Evolutionary conservation across 257 asterid genomes (phyloP).

Genomic region (Salvia miltiorrhiza): DNA sequence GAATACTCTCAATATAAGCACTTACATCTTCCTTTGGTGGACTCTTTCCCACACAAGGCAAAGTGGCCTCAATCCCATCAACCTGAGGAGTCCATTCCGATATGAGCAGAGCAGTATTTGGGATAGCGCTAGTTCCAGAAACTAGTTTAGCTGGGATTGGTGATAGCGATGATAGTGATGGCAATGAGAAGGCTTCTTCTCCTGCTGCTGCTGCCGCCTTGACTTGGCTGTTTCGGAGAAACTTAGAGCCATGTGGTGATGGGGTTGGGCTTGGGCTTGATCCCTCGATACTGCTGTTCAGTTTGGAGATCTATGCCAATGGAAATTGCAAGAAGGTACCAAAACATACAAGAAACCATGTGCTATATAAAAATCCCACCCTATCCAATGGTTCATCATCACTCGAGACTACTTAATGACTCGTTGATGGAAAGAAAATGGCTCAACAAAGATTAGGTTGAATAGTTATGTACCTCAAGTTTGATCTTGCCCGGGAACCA

Average conservation of each 20-base stretch:
- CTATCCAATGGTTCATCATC: background rate
- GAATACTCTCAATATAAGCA: conserved; percentile 42
- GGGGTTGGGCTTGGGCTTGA: conserved; percentile 33
- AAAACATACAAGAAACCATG: conserved; percentile 27
- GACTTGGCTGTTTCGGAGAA: conserved; percentile 37
- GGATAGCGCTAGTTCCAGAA: conserved; percentile 12
- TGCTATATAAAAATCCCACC: conserved; percentile 7
- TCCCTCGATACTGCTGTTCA: conserved; percentile 29
- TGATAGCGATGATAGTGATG: conserved; percentile 23
- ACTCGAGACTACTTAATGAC: background rate
- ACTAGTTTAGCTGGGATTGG: conserved; percentile 22
- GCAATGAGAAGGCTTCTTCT: conserved; percentile 18
- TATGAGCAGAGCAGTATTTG: background rate
- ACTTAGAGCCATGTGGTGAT: conserved; percentile 41
- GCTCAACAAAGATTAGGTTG: conserved; percentile 3
- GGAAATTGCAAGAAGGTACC: conserved; percentile 22
- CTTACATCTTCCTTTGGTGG: conserved; percentile 40
- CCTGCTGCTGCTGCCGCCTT: conserved; percentile 21
- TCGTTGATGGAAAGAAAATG: background rate
- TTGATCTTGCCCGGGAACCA: conserved; percentile 36
- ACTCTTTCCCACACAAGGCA: conserved; percentile 31
- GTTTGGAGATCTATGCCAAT: conserved; percentile 46
- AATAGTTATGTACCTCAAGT: conserved; percentile 45
- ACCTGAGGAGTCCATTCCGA: conserved; percentile 60
- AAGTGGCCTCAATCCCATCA: conserved; percentile 50